Base-by-base conservation (phyloP, 1,284 basidiomycete genomes). In the Sparassis latifolia region DNA sequence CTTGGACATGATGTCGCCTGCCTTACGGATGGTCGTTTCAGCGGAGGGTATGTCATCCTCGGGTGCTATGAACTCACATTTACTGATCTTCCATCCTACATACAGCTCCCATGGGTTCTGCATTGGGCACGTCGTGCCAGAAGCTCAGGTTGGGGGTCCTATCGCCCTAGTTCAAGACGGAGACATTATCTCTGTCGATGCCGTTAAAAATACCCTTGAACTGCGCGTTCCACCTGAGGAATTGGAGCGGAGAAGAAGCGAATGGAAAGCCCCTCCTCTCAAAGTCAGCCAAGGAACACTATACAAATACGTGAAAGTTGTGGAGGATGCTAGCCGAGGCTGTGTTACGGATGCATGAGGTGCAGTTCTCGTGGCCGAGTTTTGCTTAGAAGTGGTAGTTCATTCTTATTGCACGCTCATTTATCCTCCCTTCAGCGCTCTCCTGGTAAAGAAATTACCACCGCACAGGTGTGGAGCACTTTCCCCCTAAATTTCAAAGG, bases 21-120 rank as follows among this genome's bases (percentile, higher is more conserved):
- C 66, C 72, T 97, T 56, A 97, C 93, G 12, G 93, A 97, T 70
- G 93, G 94, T 47, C 83, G 93, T 55, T 97, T 97, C 75, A 92
- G 89, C 60, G 94, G 93, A 69, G 93, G 89, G 86, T 91, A 59
- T 66, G 81, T 70, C 4, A 7, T 33, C 33, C 20, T 51, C 31
- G 28, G 7, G 9, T 28, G 28, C 42, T 2, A 33, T 29, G n/a
- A 32, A 52, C 42, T 33, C 55, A 29, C 30, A 5, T 48, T 37
- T 6, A 12, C 35, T 37, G 35, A 37, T 6, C 6, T 6, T 12
- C 6, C 12, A 12, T 37, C 42, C 32, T 27, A 38, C 20, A 20
- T 20, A 33, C 58, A 86, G 89, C 60, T 91, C 89, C 43, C 90
- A 92, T 68, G 89, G 90, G 10, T 96, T 96, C 74, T 87, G 86